Conservation (phyloP, 108 stramenopile genomes). For the Conticribra guillardii region DNA sequence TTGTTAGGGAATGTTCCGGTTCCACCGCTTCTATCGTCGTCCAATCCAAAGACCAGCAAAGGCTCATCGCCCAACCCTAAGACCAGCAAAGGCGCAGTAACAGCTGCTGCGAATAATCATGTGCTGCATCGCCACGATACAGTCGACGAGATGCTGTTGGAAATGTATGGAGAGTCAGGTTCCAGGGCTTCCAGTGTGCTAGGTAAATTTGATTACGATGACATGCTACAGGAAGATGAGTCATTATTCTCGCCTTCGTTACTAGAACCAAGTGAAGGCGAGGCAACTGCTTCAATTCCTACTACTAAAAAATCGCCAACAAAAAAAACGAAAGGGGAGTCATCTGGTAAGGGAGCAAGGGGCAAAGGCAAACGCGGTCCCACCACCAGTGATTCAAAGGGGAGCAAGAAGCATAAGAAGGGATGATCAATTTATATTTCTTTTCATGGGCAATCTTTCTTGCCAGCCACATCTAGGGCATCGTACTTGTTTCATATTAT, state of each 20-base stretch:
- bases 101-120: background rate
- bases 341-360: background rate
- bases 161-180: conserved; percentile 1
- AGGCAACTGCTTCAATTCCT: background rate
- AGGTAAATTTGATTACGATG: background rate
- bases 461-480: too few species aligned
- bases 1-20: too few species aligned
- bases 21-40: too few species aligned
- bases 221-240: background rate
- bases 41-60: too few species aligned
- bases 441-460: too few species aligned
- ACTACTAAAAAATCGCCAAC: background rate
- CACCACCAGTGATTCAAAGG: background rate
- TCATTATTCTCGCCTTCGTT: background rate
- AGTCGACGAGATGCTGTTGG: conserved; percentile 1
- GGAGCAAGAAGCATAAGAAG: background rate
- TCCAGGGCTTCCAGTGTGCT: background rate
- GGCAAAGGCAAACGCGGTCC: background rate
- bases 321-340: background rate
- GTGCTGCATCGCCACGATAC: background rate
- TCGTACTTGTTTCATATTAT: too few species aligned
- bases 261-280: background rate
- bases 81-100: background rate
- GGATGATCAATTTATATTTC: too few species aligned
- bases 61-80: too few species aligned